Percentiles rank a stretch among this genome's conserved stretches.
Conservation (phyloP, 257 asterid genomes). For the Fraxinus pennsylvanica region DNA sequence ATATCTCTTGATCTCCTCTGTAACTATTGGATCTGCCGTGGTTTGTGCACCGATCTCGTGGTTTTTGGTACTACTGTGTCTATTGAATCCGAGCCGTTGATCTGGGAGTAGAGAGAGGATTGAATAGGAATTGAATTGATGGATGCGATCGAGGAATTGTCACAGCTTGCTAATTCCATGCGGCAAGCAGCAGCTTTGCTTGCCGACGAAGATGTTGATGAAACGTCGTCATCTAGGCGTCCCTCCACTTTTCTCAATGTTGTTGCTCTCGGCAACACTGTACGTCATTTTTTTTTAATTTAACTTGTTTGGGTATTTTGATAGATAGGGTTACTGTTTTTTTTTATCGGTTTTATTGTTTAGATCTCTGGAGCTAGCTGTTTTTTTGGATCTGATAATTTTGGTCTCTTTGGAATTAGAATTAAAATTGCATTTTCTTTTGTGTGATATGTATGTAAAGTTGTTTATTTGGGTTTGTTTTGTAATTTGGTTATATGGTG, state of each 20-base stretch:
- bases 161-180: constrained; percentile 91
- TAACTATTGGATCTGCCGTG: constrained; percentile 44
- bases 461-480: not conserved
- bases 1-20: constrained; percentile 39
- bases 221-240: constrained; percentile 67
- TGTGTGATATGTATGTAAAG: constrained; percentile 10
- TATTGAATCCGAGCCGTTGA: constrained; percentile 19
- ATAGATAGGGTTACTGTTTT: constrained; percentile 19
- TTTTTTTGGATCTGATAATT: constrained; percentile 33
- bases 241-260: constrained; percentile 87
- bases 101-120: constrained; percentile 25
- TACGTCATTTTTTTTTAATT: constrained; percentile 27
- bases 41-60: constrained; percentile 44
- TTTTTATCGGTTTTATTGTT: not conserved
- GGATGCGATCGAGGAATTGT: constrained; percentile 86
- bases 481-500: constrained; percentile 7
- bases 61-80: constrained; percentile 19
- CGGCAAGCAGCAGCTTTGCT: constrained; percentile 88
- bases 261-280: constrained; percentile 93
- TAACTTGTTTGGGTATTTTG: constrained; percentile 20
- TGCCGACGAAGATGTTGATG: constrained; percentile 94
- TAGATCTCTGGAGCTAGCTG: constrained; percentile 25
- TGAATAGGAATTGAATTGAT: constrained; percentile 20
- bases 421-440: not conserved
- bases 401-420: constrained; percentile 1